Evolutionary conservation across 1,284 basidiomycete genomes (phyloP).

Genomic region (Exobasidium cylindrosporum): DNA sequence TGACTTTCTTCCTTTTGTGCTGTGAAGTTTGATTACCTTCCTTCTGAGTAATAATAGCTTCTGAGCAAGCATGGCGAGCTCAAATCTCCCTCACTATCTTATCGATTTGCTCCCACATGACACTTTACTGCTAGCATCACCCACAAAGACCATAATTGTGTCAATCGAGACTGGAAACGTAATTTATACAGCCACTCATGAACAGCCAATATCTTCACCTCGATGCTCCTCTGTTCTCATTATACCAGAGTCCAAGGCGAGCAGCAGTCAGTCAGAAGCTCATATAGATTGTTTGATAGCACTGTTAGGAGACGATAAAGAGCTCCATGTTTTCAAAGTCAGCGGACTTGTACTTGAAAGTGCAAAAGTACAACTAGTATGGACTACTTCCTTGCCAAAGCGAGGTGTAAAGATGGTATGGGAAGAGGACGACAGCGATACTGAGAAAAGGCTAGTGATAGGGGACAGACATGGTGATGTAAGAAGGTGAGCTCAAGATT

Average conservation of each 20-base stretch:
- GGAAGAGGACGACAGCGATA: neutral
- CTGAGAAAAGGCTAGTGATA: neutral
- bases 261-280: neutral
- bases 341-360: neutral
- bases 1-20: too few species aligned
- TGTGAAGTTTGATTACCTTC: too few species aligned
- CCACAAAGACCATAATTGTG: neutral
- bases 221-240: neutral
- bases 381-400: neutral
- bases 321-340: slow-evolving; percentile 1
- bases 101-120: neutral
- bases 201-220: neutral
- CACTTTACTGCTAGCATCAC: neutral
- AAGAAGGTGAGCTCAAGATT: neutral
- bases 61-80: too few species aligned
- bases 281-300: slow-evolving; percentile 1
- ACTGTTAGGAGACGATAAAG: slow-evolving; percentile 2
- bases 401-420: neutral
- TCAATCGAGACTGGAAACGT: neutral
- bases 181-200: neutral
- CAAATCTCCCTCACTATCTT: neutral
- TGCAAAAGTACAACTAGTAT: neutral
- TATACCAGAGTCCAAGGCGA: neutral
- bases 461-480: slow-evolving; percentile 11
- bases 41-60: too few species aligned